Percentiles rank a stretch among this genome's conserved stretches.
Evolutionary conservation across 1,139 yeast genomes (phyloP).

Genomic region (Zygotorulaspora mrakii): DNA sequence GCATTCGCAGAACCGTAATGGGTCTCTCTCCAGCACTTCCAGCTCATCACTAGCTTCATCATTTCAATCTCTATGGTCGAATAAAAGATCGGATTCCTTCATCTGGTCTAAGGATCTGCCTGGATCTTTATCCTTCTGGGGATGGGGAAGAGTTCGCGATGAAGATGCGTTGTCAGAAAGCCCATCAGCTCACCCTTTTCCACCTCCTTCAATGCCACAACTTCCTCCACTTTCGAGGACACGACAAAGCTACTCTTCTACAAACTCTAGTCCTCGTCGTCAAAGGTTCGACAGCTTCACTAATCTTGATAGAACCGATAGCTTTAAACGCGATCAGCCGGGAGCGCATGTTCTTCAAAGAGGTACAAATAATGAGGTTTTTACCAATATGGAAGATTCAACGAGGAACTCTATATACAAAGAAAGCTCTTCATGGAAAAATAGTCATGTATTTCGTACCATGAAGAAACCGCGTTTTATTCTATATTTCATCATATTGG

Average conservation of each 20-base stretch:
- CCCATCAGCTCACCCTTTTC: constrained; percentile 1
- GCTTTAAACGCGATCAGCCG: constrained; percentile 12
- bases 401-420: not conserved
- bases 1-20: constrained; percentile 6
- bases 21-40: constrained; percentile 9
- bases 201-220: constrained; percentile 6
- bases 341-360: not conserved
- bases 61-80: constrained; percentile 11
- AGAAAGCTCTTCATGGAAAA: constrained; percentile 14
- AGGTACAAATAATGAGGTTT: not conserved
- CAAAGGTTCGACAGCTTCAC: constrained; percentile 12
- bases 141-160: constrained; percentile 26
- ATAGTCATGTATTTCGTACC: constrained; percentile 17
- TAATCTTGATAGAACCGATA: constrained; percentile 6
- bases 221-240: constrained; percentile 5
- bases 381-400: constrained; percentile 1
- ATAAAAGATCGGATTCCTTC: constrained; percentile 19
- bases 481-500: constrained; percentile 52
- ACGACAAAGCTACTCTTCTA: constrained; percentile 12
- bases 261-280: constrained; percentile 4
- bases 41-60: constrained; percentile 16
- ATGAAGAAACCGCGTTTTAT: constrained; percentile 39
- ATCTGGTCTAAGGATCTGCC: constrained; percentile 26
- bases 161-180: constrained; percentile 1
- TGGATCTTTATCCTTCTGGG: constrained; percentile 29